Evolutionary conservation across 345 rosid genomes (phyloP), one percentile per base, ranked within the genome.

Genomic region (Eutrema yunnanense): DNA sequence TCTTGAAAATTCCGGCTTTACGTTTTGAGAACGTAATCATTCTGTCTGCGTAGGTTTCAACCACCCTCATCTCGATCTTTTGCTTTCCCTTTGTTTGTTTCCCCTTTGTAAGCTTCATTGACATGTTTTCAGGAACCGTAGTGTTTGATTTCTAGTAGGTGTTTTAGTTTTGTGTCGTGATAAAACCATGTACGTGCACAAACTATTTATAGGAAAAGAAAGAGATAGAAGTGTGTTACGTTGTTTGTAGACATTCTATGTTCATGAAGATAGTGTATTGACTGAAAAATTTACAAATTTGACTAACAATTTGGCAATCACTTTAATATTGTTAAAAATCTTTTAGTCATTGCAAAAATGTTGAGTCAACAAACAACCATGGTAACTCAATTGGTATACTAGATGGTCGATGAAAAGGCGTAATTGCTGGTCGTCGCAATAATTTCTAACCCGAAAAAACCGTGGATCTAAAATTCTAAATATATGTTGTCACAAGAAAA

Each of bases 1-100:
- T 84, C 29, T 84, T 84, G 72, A 62, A 72, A 10, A 81, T 75
- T 0, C 90, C 81, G 0, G 74, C 62, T 56, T 73, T 56, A 5
- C 86, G 80, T 78, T 86, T 86, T 0, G 86, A 83, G 66, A 83
- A 83, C 7, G 81, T 56, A 1, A 78, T 56, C 77, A 72, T 32
- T 32, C 82, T 30, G n/a, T 72, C 77, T 9, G 51, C 78, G 1
- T 78, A 68, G 11, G 60, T 6, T 6, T 72, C 76, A 0, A 82
- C 77, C 38, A 40, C 59, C 60, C 67, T 67, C 56, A 82, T 74
- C 59, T 71, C 75, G 54, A 73, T 74, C 74, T 78, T 78, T 69
- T 74, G 79, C 3, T 65, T 71, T 6, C 85, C 74, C 61, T n/a
- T 80, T 4, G 79, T 74, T 49, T 59, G 37, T 40, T 65, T 68